Evolutionary conservation across 768 basidiomycete genomes (phyloP), one percentile per base, ranked within the genome.

Genomic region (Leucocoprinus sp.): DNA sequence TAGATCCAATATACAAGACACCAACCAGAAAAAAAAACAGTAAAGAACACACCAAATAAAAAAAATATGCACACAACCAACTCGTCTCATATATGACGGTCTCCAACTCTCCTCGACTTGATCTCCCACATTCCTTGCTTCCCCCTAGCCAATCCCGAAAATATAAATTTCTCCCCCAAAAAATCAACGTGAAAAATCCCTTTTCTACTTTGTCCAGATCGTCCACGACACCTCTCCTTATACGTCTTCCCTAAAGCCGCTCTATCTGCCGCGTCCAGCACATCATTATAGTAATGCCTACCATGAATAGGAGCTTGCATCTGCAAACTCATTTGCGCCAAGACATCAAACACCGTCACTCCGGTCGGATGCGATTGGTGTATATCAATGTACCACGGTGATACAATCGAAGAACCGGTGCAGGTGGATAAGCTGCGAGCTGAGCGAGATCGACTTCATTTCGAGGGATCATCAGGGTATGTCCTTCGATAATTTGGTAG

Each of bases 381-480:
- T 14, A 82, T 64, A 51, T 84, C 82, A 57, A 85, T 71, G 60
- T 74, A 80, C 83, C 83, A 85, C 0, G 83, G 58, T 81, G 78
- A 54, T 69, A 76, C 40, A 84, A 54, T 9, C 78, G 76, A 65
- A 84, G 71, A 45, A 60, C 60, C 4, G 61, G 54, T 0, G 72
- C 61, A 1, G 76, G 67, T 1, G 80, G 80, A 31, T 65, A 64
- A 11, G 74, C 75, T 18, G 72, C 75, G 42, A 76, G 67, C 35
- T 76, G 77, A 9, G 68, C 64, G 51, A 80, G 69, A 54, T 84
- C 80, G 40, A 67, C 67, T 4, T 57, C 50, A 49, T 72, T 74
- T 15, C 60, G 69, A 42, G 68, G 69, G 55, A 82, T 75, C 14
- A 65, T 50, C 35, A 79, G 53, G 17, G 61, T 54, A 15, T 54